Evolutionary conservation across 352 stramenopile species (phyloP), one percentile per base, ranked within the genome.

Genomic region (Blastocystis sp.): DNA sequence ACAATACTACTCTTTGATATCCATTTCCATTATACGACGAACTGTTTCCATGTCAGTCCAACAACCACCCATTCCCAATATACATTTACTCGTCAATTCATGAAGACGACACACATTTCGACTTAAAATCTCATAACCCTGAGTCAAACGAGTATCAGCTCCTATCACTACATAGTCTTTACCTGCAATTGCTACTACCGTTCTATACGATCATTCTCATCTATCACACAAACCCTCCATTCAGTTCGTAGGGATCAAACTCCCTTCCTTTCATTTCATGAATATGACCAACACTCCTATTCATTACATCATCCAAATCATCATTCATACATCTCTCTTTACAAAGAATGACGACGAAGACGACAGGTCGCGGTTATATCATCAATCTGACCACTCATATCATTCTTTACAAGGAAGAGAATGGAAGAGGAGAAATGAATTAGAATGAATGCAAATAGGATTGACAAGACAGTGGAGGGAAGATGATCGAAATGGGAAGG

Each of bases 121-220:
- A 49, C 92, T 96, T 46, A 98, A 87, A 88, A 98, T 97, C 86
- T 94, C 94, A 89, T 98, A 98, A 46, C 96, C 95, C 85, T 92
- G 96, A 87, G 90, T 96, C 78, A 98, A 89, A 46, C 96, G 91
- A 34, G 95, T 98, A 89, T 98, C 94, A 4, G 91, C 94, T 14
- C 94, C 96, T 46, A 98, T 90, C 36, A 98, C 93, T 2, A 96
- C 94, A 87, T 96, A 98, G 88, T 98, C 94, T n/a, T 91, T 87
- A 87, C 95, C 95, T 27, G 93, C 92, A 87, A 98, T 97, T 21
- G 94, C 94, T 67, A 97, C 89, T 36, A 89, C 90, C 11, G 91
- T 94, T n/a, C 85, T 88, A 65, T 21, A 51, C 6, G 27, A 42
- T 76, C 21, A 42, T 14, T 24, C 48, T 86, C 29, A 6, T 8